Percentiles rank a stretch among this genome's conserved stretches.
These are phyloP conservation scores for Microascus cirrosus DNA, from an alignment of 2,329 filamentous ascomycete genomes.

Conservation along the genomic window DNA sequence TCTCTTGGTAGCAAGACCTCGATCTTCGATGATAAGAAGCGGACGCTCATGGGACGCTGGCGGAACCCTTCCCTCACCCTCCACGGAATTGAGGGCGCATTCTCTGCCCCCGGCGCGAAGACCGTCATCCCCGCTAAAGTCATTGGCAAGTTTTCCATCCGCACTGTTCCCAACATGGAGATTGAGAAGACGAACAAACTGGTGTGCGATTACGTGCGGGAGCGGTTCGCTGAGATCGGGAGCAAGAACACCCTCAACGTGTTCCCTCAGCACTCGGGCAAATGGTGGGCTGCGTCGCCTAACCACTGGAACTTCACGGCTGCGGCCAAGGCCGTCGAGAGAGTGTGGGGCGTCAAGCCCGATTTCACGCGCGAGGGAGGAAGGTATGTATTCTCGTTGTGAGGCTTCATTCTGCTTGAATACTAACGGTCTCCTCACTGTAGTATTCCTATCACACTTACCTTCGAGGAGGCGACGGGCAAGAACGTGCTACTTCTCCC, in stretches of 20 bases:
- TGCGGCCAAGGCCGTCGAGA: slow-evolving; percentile 88
- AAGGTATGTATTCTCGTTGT: slow-evolving; percentile 40
- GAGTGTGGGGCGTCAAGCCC: slow-evolving; percentile 85
- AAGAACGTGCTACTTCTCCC: slow-evolving; percentile 95
- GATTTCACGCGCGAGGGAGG: slow-evolving; percentile 96
- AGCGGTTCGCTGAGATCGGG: slow-evolving; percentile 73
- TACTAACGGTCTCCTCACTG: slow-evolving; percentile 8
- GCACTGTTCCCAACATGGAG: slow-evolving; percentile 96
- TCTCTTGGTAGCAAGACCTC: slow-evolving; percentile 81
- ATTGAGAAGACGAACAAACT: slow-evolving; percentile 76
- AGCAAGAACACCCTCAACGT: slow-evolving; percentile 89
- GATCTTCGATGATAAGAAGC: slow-evolving; percentile 81
- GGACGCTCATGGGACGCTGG: slow-evolving; percentile 92
- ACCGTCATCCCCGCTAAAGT: slow-evolving; percentile 98
- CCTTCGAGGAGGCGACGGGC: slow-evolving; percentile 92
- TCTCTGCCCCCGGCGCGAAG: slow-evolving; percentile 87
- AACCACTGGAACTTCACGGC: slow-evolving; percentile 99
- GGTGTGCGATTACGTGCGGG: slow-evolving; percentile 74
- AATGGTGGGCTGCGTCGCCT: slow-evolving; percentile 97
- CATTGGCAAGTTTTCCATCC: slow-evolving; percentile 94
- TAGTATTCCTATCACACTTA: slow-evolving; percentile 92
- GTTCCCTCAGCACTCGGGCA: slow-evolving; percentile 76
- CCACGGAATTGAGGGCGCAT: slow-evolving; percentile 91
- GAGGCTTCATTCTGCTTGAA: background rate
- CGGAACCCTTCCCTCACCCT: slow-evolving; percentile 87